These are phyloP conservation scores for Orbilia javanica DNA, from an alignment of 2,329 filamentous ascomycete genomes.

Conservation along the genomic window DNA sequence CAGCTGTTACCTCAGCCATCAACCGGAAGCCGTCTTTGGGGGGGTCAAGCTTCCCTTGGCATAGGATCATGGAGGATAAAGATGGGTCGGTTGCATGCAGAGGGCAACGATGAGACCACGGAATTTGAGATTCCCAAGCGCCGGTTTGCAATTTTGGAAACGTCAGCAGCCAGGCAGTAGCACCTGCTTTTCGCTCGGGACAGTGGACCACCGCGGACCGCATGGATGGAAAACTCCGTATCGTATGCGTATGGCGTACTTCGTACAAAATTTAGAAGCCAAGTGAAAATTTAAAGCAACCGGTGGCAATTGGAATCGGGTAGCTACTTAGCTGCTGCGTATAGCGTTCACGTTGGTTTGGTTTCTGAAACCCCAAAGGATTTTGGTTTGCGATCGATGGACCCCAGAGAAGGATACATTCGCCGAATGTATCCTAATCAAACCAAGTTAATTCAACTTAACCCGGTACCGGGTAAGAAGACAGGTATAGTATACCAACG, in stretches of 20 bases:
- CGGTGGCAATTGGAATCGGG: neutral
- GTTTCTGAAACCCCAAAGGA: slow-evolving; percentile 40
- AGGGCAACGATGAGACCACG: neutral
- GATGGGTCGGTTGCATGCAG: neutral
- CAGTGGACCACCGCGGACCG: slow-evolving; percentile 3
- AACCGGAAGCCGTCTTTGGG: neutral
- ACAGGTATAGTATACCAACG: neutral
- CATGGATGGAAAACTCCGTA: slow-evolving; percentile 24
- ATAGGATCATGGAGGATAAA: neutral
- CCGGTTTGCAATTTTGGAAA: slow-evolving; percentile 11
- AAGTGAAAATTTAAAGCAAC: neutral
- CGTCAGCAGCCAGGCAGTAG: neutral
- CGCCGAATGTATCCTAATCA: slow-evolving; percentile 25
- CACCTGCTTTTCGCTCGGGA: neutral
- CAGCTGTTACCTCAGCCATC: slow-evolving; percentile 54
- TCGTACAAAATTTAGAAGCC: neutral
- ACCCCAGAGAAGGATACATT: neutral
- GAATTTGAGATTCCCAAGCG: slow-evolving; percentile 36
- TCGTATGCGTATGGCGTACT: neutral
- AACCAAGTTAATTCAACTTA: neutral
- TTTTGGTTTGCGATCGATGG: slow-evolving; percentile 33
- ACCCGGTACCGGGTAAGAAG: neutral
- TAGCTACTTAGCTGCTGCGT: too few species aligned
- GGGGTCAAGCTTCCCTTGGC: slow-evolving; percentile 57
- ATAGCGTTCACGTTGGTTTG: too few species aligned